Evolutionary conservation across 352 stramenopile species (phyloP).

Genomic region (Achlya hypogyna): DNA sequence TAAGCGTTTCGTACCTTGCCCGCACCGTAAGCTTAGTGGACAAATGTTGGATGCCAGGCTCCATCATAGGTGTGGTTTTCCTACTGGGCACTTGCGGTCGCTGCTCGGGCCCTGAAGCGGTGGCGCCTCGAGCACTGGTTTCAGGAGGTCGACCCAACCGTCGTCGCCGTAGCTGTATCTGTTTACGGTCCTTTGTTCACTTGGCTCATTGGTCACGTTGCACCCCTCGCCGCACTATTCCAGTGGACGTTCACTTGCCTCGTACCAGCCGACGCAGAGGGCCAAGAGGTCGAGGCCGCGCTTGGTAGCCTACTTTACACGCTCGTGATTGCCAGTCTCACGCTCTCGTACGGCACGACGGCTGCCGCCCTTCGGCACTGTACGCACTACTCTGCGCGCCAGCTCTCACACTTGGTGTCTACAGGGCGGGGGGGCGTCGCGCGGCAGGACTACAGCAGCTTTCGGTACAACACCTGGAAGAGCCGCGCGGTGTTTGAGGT

Average conservation of each 20-base stretch:
- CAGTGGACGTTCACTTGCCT: background rate
- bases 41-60: too few relatives aligned
- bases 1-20: background rate
- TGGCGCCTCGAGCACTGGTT: background rate
- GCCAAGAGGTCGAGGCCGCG: background rate
- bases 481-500: background rate
- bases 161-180: background rate
- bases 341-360: background rate
- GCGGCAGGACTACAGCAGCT: background rate
- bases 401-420: background rate
- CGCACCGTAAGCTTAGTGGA: background rate
- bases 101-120: background rate
- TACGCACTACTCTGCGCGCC: background rate
- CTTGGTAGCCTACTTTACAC: background rate
- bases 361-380: background rate
- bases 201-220: background rate
- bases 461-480: background rate
- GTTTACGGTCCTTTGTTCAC: background rate
- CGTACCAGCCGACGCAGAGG: background rate
- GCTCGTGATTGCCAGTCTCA: background rate
- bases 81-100: background rate
- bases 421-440: background rate
- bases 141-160: background rate
- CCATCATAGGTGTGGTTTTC: background rate
- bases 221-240: background rate